A percentile compares a stretch with the other conserved stretches of the same genome.
Conservation (phyloP, 2,329 filamentous ascomycete species). For the Talaromyces sp. region DNA sequence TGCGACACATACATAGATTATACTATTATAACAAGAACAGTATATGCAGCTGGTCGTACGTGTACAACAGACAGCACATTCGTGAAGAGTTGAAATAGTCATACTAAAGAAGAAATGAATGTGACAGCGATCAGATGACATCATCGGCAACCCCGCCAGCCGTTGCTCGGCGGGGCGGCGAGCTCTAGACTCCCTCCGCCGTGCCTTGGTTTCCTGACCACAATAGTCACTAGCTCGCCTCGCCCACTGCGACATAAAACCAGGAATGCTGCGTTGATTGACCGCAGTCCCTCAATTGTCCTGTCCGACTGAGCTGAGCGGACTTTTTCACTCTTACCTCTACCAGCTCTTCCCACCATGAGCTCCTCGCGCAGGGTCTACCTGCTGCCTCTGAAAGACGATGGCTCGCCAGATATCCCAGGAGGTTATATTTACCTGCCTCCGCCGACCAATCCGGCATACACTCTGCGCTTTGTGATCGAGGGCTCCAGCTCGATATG, state of each 20-base stretch:
- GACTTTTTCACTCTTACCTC: neutral
- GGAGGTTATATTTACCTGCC: slow-evolving; percentile 90
- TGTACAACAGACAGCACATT: no score
- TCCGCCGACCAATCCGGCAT: slow-evolving; percentile 64
- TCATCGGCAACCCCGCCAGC: neutral
- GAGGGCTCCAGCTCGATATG: slow-evolving; percentile 95
- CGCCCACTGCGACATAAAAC: neutral
- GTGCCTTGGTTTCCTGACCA: neutral
- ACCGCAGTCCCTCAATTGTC: neutral
- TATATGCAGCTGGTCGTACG: neutral
- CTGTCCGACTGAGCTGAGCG: neutral
- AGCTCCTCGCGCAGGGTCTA: slow-evolving; percentile 57
- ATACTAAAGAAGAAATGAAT: neutral
- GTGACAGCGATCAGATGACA: neutral
- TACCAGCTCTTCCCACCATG: slow-evolving; percentile 15
- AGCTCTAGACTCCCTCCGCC: neutral
- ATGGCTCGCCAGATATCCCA: slow-evolving; percentile 83
- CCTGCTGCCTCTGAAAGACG: slow-evolving; percentile 82
- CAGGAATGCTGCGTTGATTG: neutral
- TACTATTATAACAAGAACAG: neutral
- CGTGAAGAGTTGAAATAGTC: no score
- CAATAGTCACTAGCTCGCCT: neutral
- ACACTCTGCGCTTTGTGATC: slow-evolving; percentile 81
- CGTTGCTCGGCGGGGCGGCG: neutral
- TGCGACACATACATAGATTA: neutral